Conservation (phyloP, 805 yeast species). For the Zygotorulaspora sp. region DNA sequence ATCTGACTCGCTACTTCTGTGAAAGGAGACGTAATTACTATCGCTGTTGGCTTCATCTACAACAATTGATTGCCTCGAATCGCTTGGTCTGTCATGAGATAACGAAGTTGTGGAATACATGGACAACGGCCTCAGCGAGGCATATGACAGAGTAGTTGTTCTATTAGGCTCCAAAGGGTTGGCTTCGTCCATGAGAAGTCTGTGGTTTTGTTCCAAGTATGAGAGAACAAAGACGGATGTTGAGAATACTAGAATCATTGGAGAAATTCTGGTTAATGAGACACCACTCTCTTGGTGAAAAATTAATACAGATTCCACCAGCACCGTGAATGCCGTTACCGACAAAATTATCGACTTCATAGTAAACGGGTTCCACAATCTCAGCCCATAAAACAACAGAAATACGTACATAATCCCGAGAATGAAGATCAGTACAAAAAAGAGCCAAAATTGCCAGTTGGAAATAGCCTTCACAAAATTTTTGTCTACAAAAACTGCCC, state of each 20-base stretch:
- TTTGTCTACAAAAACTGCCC: background rate
- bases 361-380: background rate
- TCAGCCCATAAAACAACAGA: background rate
- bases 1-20: conserved; percentile 9
- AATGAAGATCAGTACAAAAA: background rate
- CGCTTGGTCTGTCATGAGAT: conserved; percentile 3
- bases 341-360: background rate
- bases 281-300: background rate
- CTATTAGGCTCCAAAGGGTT: conserved; percentile 7
- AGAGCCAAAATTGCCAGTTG: background rate
- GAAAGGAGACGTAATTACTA: conserved; percentile 13
- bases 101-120: conserved; percentile 8
- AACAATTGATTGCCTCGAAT: conserved; percentile 3
- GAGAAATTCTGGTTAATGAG: background rate
- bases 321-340: too few relatives aligned
- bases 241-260: background rate
- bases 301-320: background rate
- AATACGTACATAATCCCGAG: background rate
- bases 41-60: conserved; percentile 6
- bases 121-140: conserved; percentile 14
- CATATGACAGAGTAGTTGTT: conserved; percentile 14
- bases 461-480: background rate
- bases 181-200: background rate
- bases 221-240: background rate
- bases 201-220: background rate